These are phyloP conservation scores for Emergomyces africanus DNA, from an alignment of 2,329 filamentous ascomycete species.

Conservation along the genomic window DNA sequence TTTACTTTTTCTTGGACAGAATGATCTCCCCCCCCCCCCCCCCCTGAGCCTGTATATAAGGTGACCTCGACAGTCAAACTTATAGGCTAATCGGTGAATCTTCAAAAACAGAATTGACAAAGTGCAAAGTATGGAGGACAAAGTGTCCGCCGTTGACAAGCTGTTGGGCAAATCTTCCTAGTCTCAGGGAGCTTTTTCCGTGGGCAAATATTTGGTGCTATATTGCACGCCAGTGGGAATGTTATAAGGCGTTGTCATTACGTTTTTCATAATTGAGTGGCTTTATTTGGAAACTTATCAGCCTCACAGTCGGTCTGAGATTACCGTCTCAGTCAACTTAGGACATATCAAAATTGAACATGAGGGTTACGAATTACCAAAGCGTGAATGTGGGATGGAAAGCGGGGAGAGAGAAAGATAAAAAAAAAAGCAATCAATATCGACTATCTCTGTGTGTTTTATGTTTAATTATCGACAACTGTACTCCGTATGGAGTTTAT, in stretches of 20 bases:
- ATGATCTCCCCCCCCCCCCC: too few species aligned
- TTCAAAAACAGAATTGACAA: conserved; percentile 58
- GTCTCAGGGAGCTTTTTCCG: neutral
- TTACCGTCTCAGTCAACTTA: neutral
- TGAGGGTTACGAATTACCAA: neutral
- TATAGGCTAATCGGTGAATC: neutral
- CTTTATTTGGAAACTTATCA: neutral
- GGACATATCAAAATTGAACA: neutral
- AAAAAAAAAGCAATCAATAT: neutral
- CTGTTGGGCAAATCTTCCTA: conserved; percentile 26
- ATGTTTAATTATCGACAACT: neutral
- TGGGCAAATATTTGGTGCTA: neutral
- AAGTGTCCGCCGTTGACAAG: conserved; percentile 51
- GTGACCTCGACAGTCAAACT: neutral
- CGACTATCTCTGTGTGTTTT: neutral
- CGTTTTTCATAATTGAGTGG: neutral
- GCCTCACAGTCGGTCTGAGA: neutral
- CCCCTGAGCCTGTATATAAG: neutral
- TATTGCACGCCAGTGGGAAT: neutral
- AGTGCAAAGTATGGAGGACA: conserved; percentile 66
- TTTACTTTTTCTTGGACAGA: neutral
- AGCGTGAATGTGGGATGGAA: neutral
- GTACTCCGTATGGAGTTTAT: too few species aligned
- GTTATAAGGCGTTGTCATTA: neutral
- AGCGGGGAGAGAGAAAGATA: neutral